Conservation (phyloP, 129 eudicot genomes). For the Glebionis coronaria region DNA sequence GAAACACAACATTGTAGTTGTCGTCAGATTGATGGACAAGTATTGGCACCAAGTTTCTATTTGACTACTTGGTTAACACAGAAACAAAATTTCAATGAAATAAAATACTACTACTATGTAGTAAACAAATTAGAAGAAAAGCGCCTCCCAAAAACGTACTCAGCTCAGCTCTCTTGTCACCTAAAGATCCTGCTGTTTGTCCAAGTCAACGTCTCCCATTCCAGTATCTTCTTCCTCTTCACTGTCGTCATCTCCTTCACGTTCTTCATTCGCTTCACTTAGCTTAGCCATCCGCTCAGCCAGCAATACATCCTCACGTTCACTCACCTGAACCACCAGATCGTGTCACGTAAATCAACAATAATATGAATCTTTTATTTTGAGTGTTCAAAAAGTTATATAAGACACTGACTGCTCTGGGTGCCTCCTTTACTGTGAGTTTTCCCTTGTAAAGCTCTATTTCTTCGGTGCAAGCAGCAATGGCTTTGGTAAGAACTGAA, state of each 20-base stretch:
- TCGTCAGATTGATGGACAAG: not conserved
- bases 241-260: conserved; percentile 77
- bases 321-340: conserved; percentile 74
- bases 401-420: conserved; percentile 67
- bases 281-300: conserved; percentile 79
- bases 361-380: too few species aligned
- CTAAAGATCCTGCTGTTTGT: conserved; percentile 40
- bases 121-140: conserved; percentile 13
- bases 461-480: conserved; percentile 70
- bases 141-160: conserved; percentile 28
- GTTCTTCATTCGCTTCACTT: conserved; percentile 64
- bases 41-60: conserved; percentile 19
- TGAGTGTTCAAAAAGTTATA: not conserved
- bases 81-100: conserved; percentile 8
- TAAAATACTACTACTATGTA: conserved; percentile 11
- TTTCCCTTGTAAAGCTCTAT: conserved; percentile 76
- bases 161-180: not conserved
- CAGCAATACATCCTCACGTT: conserved; percentile 81
- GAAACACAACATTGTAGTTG: conserved; percentile 10
- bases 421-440: conserved; percentile 69
- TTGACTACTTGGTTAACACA: conserved; percentile 14
- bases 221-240: conserved; percentile 98
- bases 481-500: conserved; percentile 68
- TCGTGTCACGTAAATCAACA: not conserved
- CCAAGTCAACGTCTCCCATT: conserved; percentile 87